Evolutionary conservation across 352 stramenopile genomes (phyloP).

Genomic region (Peronospora destructor): DNA sequence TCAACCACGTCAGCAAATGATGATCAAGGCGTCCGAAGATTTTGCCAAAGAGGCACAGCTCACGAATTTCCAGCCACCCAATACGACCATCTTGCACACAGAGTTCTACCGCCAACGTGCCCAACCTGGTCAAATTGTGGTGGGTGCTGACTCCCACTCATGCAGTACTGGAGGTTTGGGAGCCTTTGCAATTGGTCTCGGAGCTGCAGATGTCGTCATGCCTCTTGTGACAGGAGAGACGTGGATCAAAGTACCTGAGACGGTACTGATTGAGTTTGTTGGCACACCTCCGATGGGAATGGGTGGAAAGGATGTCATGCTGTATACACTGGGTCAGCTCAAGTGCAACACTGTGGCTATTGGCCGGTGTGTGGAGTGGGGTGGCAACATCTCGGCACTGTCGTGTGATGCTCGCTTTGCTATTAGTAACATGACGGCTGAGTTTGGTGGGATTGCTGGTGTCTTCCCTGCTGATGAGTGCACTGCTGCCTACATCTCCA

Average conservation of each 20-base stretch:
- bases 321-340: conserved; percentile 69
- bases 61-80: conserved; percentile 73
- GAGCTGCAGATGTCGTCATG: conserved; percentile 77
- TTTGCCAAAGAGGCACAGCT: conserved; percentile 43
- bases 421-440: conserved; percentile 78
- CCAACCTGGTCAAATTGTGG: conserved; percentile 76
- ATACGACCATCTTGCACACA: conserved; percentile 85
- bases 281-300: conserved; percentile 60
- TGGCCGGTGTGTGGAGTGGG: conserved; percentile 73
- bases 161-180: conserved; percentile 71
- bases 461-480: conserved; percentile 70
- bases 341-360: conserved; percentile 83
- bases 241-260: conserved; percentile 80
- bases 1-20: conserved; percentile 65
- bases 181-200: conserved; percentile 61
- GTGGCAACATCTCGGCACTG: conserved; percentile 48
- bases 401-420: conserved; percentile 65
- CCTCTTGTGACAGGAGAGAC: conserved; percentile 76
- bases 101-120: conserved; percentile 76
- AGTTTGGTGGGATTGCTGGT: conserved; percentile 77
- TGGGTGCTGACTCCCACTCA: conserved; percentile 73
- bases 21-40: conserved; percentile 74
- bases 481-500: conserved; percentile 70
- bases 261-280: conserved; percentile 75
- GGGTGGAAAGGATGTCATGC: conserved; percentile 74